Evolutionary conservation across 192 early-diverging fungal species (phyloP), one percentile per base, ranked within the genome.

Genomic region (Coemansia sp.): DNA sequence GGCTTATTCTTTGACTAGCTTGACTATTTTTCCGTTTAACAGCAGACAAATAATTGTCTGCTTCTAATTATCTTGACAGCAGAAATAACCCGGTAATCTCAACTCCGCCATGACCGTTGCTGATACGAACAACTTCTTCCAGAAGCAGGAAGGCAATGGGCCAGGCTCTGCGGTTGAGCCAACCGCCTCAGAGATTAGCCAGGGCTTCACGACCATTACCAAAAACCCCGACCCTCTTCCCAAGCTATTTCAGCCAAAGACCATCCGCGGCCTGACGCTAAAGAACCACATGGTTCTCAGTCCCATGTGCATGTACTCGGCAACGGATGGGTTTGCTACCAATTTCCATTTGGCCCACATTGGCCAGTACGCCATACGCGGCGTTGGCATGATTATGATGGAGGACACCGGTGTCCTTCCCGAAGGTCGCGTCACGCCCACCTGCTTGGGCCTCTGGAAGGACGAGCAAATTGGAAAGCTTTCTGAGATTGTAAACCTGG

Each of bases 241-340:
- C 55, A 75, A 72, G 48, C 79, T 94, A 5, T 94, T 90, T 73
- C 75, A 84, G 61, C 91, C 94, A 0, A 70, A 93, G 37, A 86
- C 71, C 1, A 74, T 93, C 65, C 87, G 91, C 56, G 71, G 75
- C 7, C 57, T 90, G 42, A 90, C 84, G 11, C 80, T 93, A 63
- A 89, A 90, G 49, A 96, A 95, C 79, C 86, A 92, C 25, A 74
- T 91, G 20, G 81, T 77, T 7, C 88, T 93, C 41, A 86, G 90
- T 14, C 94, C 94, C 54, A 95, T 94, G 93, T 93, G 93, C 81
- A 88, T 85, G 86, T 92, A 91, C 75, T 87, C 87, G 14, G 70
- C 85, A 5, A 61, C 85, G 14, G 87, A 92, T 67, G 92, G 91
- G 0, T 84, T 83, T 46, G 66, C 87, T 20, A 90, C 81, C n/a